phyloP scores from a whole-genome alignment of 106 monocot species.

The Dendrobium chrysotoxum region DNA sequence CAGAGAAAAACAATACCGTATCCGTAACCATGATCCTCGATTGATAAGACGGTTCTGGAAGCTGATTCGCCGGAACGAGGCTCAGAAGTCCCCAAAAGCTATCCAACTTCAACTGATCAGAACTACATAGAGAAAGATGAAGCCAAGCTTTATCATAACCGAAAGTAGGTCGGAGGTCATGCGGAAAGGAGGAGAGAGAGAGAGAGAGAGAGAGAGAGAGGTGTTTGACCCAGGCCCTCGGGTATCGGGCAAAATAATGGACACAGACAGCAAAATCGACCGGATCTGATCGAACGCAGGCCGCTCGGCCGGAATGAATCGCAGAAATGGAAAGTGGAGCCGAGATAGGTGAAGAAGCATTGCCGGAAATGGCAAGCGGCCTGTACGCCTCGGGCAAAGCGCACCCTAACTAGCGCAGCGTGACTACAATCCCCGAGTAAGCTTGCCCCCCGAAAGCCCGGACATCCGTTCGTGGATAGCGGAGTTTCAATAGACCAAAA shows the following conservation, averaged over 20 bases:
- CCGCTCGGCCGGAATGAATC: conserved; percentile 8
- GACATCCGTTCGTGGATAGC: background rate
- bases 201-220: background rate
- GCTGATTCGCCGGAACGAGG: background rate
- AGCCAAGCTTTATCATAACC: background rate
- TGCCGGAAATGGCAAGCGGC: conserved; percentile 9
- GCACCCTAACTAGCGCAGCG: background rate
- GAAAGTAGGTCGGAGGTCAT: background rate
- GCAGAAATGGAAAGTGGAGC: conserved; percentile 1
- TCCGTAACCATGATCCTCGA: background rate
- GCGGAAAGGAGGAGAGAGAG: background rate
- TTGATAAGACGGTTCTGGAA: conserved; percentile 1
- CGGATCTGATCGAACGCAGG: conserved; percentile 10
- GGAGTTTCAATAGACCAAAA: conserved; percentile 4
- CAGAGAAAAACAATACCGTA: background rate
- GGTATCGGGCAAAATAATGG: background rate
- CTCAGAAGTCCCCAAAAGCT: background rate
- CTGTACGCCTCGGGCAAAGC: conserved; percentile 1
- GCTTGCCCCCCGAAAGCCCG: conserved; percentile 4
- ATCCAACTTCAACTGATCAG: background rate
- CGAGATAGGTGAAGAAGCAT: background rate
- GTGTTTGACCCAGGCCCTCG: background rate
- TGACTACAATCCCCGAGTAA: background rate
- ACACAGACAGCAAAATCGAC: conserved; percentile 8
- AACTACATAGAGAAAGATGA: background rate